These are phyloP conservation scores for Nectriaceae sp. DNA, from an alignment of 2,329 filamentous ascomycete genomes.

Conservation along the genomic window DNA sequence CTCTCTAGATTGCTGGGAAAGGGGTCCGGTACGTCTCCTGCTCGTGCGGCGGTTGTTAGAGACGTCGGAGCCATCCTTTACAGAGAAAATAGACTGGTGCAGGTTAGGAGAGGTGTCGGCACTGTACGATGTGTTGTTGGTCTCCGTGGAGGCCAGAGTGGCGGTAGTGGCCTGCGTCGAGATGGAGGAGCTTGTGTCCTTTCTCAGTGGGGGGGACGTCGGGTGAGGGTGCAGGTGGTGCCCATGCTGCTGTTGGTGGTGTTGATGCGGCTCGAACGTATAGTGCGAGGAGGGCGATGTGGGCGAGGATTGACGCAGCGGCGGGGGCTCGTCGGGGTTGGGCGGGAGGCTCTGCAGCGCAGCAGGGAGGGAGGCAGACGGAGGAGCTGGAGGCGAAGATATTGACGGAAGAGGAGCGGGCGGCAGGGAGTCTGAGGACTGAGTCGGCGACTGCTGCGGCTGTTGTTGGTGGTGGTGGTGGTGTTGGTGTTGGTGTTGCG, in stretches of 20 bases:
- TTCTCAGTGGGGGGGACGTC: conserved; percentile 38
- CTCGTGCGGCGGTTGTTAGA: conserved; percentile 56
- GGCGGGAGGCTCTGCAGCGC: conserved; percentile 20
- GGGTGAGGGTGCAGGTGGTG: conserved; percentile 29
- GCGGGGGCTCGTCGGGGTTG: conserved; percentile 30
- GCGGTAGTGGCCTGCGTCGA: conserved; percentile 52
- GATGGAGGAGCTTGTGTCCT: conserved; percentile 56
- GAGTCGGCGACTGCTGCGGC: conserved; percentile 26
- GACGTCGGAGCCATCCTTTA: conserved; percentile 57
- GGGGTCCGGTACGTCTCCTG: conserved; percentile 59
- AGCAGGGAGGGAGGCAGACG: conserved; percentile 24
- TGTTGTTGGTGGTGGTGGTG: conserved; percentile 25
- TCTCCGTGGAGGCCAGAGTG: conserved; percentile 46
- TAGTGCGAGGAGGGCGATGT: conserved; percentile 29
- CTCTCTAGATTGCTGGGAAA: conserved; percentile 59
- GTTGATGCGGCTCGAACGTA: conserved; percentile 16
- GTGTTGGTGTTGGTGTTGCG: conserved; percentile 16
- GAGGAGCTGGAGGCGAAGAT: conserved; percentile 28
- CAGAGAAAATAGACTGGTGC: conserved; percentile 55
- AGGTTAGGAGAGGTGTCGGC: conserved; percentile 53
- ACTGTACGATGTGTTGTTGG: conserved; percentile 53
- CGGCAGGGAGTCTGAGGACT: conserved; percentile 24
- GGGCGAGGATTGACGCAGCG: conserved; percentile 29
- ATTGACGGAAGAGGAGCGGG: conserved; percentile 26
- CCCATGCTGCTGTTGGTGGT: conserved; percentile 20